Percentiles rank a stretch among this genome's conserved stretches.
These are phyloP conservation scores for Penicillium lividum DNA, from an alignment of 495 filamentous ascomycete genomes.

Conservation along the genomic window DNA sequence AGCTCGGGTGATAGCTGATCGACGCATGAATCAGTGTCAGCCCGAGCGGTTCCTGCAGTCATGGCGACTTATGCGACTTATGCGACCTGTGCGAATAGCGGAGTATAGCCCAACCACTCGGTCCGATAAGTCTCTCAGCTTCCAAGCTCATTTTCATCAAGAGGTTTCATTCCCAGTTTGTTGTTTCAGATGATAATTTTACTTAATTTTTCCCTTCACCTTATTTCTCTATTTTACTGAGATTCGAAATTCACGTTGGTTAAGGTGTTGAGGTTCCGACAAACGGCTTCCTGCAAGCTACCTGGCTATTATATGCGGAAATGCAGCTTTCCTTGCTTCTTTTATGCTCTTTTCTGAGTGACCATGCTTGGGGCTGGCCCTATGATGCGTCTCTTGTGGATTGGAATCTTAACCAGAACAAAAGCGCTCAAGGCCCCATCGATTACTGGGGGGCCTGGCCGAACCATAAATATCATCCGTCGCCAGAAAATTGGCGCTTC, in stretches of 20 bases:
- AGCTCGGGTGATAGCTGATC: too few relatives aligned
- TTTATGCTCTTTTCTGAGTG: background rate
- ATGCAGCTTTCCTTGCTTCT: background rate
- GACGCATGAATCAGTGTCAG: background rate
- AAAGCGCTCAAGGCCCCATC: constrained; percentile 54
- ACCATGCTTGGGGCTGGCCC: constrained; percentile 39
- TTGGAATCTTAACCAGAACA: constrained; percentile 66
- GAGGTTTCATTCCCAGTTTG: too few relatives aligned
- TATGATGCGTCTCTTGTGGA: constrained; percentile 54
- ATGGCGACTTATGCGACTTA: background rate
- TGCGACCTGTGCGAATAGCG: background rate
- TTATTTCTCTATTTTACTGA: background rate
- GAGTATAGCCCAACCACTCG: background rate
- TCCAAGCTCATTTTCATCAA: too few relatives aligned
- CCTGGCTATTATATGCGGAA: background rate
- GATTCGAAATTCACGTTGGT: background rate
- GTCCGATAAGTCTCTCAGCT: background rate
- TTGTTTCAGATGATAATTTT: too few relatives aligned
- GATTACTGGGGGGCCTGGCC: constrained; percentile 65
- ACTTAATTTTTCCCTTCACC: background rate
- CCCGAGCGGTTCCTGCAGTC: background rate
- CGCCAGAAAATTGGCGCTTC: constrained; percentile 69
- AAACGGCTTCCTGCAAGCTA: background rate
- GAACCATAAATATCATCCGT: constrained; percentile 54
- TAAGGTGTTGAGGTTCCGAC: background rate